Percentiles rank a stretch among this genome's conserved stretches.
Conservation (phyloP, 164 flowering plant genomes). For the Cinnamomum chago region DNA sequence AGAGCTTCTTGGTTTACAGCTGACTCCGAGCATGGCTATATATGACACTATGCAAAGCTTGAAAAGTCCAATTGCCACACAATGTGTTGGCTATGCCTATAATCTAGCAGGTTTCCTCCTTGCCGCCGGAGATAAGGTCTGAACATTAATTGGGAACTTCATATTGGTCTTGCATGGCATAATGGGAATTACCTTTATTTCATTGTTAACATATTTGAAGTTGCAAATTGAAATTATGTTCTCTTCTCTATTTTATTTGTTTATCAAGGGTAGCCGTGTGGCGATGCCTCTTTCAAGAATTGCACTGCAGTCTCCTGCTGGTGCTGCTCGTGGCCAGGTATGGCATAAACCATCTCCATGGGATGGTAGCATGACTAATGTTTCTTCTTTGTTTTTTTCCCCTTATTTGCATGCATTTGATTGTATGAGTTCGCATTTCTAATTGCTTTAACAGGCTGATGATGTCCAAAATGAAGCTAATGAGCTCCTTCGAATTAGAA, state of each 20-base stretch:
- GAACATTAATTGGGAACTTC: constrained; percentile 1
- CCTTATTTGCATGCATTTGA: neutral
- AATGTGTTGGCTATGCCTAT: constrained; percentile 67
- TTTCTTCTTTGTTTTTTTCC: too few relatives aligned
- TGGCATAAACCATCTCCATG: constrained; percentile 2
- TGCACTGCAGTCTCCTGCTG: constrained; percentile 73
- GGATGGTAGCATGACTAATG: too few relatives aligned
- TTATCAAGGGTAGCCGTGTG: constrained; percentile 60
- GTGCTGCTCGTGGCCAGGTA: constrained; percentile 95
- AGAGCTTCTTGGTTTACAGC: constrained; percentile 38
- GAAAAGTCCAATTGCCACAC: constrained; percentile 76
- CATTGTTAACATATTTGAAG: neutral
- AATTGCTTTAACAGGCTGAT: constrained; percentile 61
- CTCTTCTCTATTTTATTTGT: neutral
- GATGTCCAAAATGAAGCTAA: constrained; percentile 78
- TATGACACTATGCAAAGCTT: constrained; percentile 89
- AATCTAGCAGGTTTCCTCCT: constrained; percentile 77
- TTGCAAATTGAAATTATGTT: constrained; percentile 2
- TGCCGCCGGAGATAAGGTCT: constrained; percentile 92
- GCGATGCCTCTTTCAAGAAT: constrained; percentile 80
- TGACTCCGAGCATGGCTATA: constrained; percentile 80
- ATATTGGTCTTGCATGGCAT: too few relatives aligned
- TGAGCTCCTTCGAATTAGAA: constrained; percentile 74
- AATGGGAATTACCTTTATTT: too few relatives aligned
- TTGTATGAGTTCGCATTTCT: neutral